Base-by-base conservation (phyloP, 2,329 filamentous ascomycete genomes). In the Penicillium sp. region DNA sequence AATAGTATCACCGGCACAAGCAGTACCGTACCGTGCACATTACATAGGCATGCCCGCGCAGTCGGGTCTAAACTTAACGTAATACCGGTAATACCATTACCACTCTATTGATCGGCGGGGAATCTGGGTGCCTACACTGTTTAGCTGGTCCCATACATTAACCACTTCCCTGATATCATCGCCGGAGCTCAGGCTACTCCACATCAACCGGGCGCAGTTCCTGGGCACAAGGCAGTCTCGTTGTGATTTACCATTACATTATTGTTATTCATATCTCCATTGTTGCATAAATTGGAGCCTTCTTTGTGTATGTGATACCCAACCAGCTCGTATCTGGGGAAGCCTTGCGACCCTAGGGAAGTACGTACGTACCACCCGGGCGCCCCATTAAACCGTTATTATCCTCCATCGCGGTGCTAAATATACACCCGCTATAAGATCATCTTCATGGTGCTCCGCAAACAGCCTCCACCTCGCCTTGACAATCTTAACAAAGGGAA, bases 381-480 rank as follows among this genome's bases (percentile, higher is more conserved):
- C 39, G 39, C 39, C 22, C 19, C 39, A 22, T 14, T 13, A 21
- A 39, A n/a, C 35, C 35, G 35, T 41, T 19, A 22, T 41, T 41
- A 21, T 41, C 26, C 29, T 19, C 27, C 35, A n/a, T 5, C 14
- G 10, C 22, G 10, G 11, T 27, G 22, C 48, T 50, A 50, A 50
- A 37, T 48, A 48, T n/a, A 44, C 9, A 21, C 29, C 9, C 3
- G 33, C 19, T 19, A 7, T 45, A 10, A 53, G 41, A n/a, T 53
- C 49, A 48, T 61, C 67, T 70, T 72, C 63, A 75, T 75, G 73
- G 73, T 74, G 62, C 65, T 75, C 63, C 72, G 72, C 59, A 75
- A 75, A 65, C 66, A 65, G 63, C 71, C 70, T 60, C 72, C 73
- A 53, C 72, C 72, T 45, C 70, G 69, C 56, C 68, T 75, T 47